A percentile compares a stretch with the other conserved stretches of the same genome.
These are phyloP conservation scores for Salvia hispanica DNA, from an alignment of 257 asterid genomes.

Conservation along the genomic window DNA sequence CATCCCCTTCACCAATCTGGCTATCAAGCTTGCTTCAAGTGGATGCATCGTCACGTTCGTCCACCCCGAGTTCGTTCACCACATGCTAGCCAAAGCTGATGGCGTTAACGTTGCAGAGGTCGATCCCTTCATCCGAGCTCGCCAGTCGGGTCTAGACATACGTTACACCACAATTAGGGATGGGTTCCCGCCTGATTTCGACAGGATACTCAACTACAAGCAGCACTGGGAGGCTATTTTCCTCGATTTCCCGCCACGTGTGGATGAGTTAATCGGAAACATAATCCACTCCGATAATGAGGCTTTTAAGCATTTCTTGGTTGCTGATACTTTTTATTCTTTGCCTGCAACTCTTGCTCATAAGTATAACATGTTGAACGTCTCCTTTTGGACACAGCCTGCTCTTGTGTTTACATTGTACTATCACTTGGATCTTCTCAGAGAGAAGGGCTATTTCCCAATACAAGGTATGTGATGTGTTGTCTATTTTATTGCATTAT, in stretches of 20 bases:
- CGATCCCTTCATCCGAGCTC: slow-evolving; percentile 34
- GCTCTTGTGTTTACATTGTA: slow-evolving; percentile 5
- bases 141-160: slow-evolving; percentile 53
- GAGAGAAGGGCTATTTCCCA: slow-evolving; percentile 23
- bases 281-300: slow-evolving; percentile 13
- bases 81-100: slow-evolving; percentile 18
- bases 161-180: slow-evolving; percentile 48
- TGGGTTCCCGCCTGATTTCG: slow-evolving; percentile 45
- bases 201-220: slow-evolving; percentile 28
- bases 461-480: not conserved
- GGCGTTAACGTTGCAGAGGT: not conserved
- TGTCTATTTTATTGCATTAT: no score
- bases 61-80: slow-evolving; percentile 15
- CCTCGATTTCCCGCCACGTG: slow-evolving; percentile 40
- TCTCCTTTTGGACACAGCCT: slow-evolving; percentile 28
- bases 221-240: slow-evolving; percentile 35
- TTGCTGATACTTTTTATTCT: slow-evolving; percentile 18
- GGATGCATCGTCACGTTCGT: slow-evolving; percentile 28
- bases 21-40: slow-evolving; percentile 48
- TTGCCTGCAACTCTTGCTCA: slow-evolving; percentile 22
- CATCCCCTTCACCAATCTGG: slow-evolving; percentile 47
- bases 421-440: slow-evolving; percentile 30
- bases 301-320: slow-evolving; percentile 12
- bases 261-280: slow-evolving; percentile 40
- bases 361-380: slow-evolving; percentile 19